These are phyloP conservation scores for Elaeis guineensis DNA, from an alignment of 176 grass and related monocot genomes.

Conservation along the genomic window DNA sequence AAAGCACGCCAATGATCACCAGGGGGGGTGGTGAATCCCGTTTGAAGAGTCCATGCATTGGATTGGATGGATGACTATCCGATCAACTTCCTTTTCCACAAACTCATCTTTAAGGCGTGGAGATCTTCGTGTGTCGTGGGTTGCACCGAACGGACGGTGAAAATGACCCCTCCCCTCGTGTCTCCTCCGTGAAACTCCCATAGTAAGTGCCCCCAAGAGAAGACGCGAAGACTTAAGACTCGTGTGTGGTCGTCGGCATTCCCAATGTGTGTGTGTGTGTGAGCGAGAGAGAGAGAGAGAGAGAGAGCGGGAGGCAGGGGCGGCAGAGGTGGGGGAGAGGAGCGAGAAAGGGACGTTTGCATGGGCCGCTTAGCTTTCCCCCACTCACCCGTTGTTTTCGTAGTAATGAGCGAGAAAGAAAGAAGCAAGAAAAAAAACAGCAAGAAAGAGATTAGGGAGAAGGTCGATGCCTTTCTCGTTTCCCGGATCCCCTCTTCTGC, in stretches of 20 bases:
- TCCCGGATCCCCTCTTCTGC: constrained; percentile 1
- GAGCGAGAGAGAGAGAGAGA: constrained; percentile 1
- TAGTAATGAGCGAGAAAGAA: constrained; percentile 14
- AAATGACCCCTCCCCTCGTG: constrained; percentile 7
- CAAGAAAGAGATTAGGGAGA: not conserved
- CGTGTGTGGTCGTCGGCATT: constrained; percentile 6
- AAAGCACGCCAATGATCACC: no score
- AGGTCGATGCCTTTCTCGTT: not conserved
- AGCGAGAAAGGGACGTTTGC: constrained; percentile 26
- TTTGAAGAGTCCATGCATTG: not conserved
- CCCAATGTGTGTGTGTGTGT: not conserved
- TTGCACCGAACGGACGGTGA: constrained; percentile 5
- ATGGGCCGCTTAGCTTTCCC: constrained; percentile 16
- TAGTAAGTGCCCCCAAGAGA: no score
- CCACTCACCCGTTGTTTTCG: constrained; percentile 15
- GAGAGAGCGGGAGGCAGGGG: constrained; percentile 17
- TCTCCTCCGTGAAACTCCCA: not conserved
- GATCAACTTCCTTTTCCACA: constrained; percentile 5
- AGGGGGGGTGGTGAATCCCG: no score
- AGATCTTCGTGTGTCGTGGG: not conserved
- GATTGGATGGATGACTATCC: constrained; percentile 1
- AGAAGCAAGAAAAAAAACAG: not conserved
- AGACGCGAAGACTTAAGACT: no score
- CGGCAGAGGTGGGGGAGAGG: constrained; percentile 26
- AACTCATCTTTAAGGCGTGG: not conserved